phyloP scores from a whole-genome alignment of 2,329 filamentous ascomycete genomes.

The Myriosclerotinia duriaeana region DNA sequence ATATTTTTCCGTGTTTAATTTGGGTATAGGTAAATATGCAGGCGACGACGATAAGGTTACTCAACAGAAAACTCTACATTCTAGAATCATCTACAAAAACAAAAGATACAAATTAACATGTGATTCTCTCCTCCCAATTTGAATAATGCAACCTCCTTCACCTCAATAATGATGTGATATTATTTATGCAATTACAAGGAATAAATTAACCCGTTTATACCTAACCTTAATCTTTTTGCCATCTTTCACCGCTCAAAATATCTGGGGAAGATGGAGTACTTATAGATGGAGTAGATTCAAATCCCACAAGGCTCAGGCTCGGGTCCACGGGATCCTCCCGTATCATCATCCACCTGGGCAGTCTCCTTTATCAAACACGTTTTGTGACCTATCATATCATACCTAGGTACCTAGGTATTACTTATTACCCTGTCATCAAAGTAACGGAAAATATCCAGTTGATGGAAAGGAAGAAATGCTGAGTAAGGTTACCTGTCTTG shows the following conservation, averaged over 20 bases:
- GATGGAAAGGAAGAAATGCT: too few relatives aligned
- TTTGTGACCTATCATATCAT: not conserved
- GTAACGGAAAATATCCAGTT: constrained; percentile 4
- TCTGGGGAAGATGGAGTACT: not conserved
- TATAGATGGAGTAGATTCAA: not conserved
- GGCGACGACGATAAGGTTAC: not conserved
- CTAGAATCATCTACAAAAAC: not conserved
- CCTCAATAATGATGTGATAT: constrained; percentile 1
- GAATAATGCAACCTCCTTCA: not conserved
- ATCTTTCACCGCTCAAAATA: not conserved
- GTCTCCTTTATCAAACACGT: not conserved
- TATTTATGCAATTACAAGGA: constrained; percentile 9
- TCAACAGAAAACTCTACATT: constrained; percentile 4
- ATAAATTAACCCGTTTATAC: not conserved
- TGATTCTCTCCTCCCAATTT: not conserved
- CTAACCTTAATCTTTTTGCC: not conserved
- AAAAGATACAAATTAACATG: constrained; percentile 4
- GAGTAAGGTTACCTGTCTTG: not conserved
- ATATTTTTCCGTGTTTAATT: not conserved
- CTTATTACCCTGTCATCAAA: too few relatives aligned
- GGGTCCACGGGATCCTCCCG: not conserved
- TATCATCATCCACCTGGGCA: not conserved
- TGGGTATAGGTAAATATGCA: too few relatives aligned
- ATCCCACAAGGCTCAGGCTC: not conserved
- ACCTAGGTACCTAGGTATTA: too few relatives aligned